A percentile compares a stretch with the other conserved stretches of the same genome.
phyloP scores from a whole-genome alignment of 2,329 filamentous ascomycete genomes.

The Blastomyces gilchristii region DNA sequence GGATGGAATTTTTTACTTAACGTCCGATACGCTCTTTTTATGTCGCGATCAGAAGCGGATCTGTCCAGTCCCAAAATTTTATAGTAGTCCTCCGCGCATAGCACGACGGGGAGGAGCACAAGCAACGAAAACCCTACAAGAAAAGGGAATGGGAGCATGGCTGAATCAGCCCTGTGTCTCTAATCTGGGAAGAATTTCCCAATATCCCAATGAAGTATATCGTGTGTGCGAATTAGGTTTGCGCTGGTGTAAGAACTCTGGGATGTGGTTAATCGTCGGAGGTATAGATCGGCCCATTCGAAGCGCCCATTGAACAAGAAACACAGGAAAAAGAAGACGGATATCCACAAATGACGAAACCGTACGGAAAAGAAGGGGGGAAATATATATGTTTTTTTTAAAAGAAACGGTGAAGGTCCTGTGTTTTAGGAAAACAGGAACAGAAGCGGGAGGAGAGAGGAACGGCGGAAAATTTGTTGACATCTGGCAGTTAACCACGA shows the following conservation, averaged over 20 bases:
- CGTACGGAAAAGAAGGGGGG: background rate
- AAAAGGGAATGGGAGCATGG: constrained; percentile 29
- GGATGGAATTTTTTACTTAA: constrained; percentile 94
- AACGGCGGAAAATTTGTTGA: background rate
- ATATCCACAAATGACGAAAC: background rate
- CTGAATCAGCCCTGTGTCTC: background rate
- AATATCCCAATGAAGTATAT: background rate
- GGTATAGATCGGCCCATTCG: background rate
- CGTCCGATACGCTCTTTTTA: constrained; percentile 86
- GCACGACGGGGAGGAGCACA: constrained; percentile 27
- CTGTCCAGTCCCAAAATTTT: constrained; percentile 73
- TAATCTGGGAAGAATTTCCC: background rate
- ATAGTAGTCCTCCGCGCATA: constrained; percentile 40
- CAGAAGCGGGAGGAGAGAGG: background rate
- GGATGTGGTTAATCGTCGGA: background rate
- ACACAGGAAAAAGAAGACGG: background rate
- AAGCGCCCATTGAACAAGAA: background rate
- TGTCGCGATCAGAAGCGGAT: constrained; percentile 70
- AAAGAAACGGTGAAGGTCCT: no score
- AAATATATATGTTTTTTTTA: background rate
- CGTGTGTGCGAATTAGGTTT: background rate
- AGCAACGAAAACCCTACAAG: constrained; percentile 27
- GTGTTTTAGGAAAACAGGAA: background rate
- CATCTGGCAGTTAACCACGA: background rate
- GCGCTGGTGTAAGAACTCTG: background rate